Evolutionary conservation across 192 early-diverging fungal species (phyloP).

Genomic region (Jimgerdemannia flammicorona): DNA sequence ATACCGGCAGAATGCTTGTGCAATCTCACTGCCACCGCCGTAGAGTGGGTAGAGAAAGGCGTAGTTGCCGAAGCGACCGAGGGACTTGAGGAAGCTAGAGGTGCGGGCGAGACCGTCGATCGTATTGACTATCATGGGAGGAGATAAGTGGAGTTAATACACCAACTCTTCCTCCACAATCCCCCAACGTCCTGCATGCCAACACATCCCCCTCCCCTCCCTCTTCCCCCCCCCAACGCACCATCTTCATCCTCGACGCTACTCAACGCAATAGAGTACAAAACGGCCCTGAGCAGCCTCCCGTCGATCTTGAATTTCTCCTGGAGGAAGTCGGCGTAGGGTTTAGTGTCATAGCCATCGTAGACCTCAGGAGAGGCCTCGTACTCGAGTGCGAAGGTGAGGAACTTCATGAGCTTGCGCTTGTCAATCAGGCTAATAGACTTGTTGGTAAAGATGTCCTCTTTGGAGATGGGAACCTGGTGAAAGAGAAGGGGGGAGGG

Average conservation of each 20-base stretch:
- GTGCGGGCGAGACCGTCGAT: constrained; percentile 64
- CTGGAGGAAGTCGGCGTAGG: constrained; percentile 41
- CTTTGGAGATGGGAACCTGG: constrained; percentile 83
- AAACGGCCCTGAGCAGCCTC: constrained; percentile 58
- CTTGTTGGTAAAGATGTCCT: constrained; percentile 85
- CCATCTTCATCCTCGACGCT: not conserved
- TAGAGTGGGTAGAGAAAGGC: constrained; percentile 82
- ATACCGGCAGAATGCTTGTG: constrained; percentile 86
- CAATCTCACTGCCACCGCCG: constrained; percentile 84
- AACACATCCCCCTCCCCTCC: not conserved
- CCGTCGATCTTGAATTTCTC: constrained; percentile 56
- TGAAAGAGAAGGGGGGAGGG: not conserved
- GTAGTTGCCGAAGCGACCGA: constrained; percentile 84
- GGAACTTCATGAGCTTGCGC: constrained; percentile 85
- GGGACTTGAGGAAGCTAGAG: constrained; percentile 62
- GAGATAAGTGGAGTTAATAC: not conserved
- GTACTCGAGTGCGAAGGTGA: constrained; percentile 59
- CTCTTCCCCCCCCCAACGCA: not conserved
- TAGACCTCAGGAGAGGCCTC: constrained; percentile 32
- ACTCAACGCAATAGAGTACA: constrained; percentile 60
- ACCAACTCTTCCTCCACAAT: too few species aligned
- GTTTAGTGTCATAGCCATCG: constrained; percentile 35
- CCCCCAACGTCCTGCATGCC: not conserved
- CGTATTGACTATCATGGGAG: constrained; percentile 37
- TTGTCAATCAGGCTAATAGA: constrained; percentile 79